Percentiles rank a stretch among this genome's conserved stretches.
These are phyloP conservation scores for Pulveroboletus sp. DNA, from an alignment of 768 basidiomycete genomes.

Conservation along the genomic window DNA sequence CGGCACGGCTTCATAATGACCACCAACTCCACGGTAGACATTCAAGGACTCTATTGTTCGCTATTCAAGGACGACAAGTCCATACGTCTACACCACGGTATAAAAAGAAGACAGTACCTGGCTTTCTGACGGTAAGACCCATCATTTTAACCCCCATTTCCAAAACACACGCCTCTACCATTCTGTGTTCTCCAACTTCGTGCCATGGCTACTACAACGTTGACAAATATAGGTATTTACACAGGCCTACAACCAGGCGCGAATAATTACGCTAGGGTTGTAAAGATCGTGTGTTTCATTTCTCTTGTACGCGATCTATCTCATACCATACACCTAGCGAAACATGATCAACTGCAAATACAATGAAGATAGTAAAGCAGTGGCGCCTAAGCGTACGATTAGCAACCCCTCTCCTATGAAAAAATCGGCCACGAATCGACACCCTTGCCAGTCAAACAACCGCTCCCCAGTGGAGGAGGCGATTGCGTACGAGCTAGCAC, in stretches of 20 bases:
- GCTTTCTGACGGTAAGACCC: background rate
- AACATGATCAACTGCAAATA: too few relatives aligned
- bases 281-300: too few relatives aligned
- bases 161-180: background rate
- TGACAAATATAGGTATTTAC: background rate
- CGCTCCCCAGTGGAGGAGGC: too few relatives aligned
- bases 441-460: too few relatives aligned
- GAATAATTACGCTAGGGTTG: too few relatives aligned
- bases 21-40: too few relatives aligned
- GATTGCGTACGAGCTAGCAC: too few relatives aligned
- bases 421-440: background rate
- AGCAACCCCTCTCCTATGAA: conserved; percentile 1
- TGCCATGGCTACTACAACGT: background rate
- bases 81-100: background rate
- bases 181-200: background rate
- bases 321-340: background rate
- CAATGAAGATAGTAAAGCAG: background rate
- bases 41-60: background rate
- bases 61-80: background rate
- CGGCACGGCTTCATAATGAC: too few relatives aligned
- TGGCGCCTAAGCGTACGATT: background rate
- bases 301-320: background rate
- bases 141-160: background rate
- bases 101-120: background rate
- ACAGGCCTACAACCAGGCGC: background rate